Evolutionary conservation across 2,329 filamentous ascomycete species (phyloP).

Genomic region (Pestalotiopsis sp.): DNA sequence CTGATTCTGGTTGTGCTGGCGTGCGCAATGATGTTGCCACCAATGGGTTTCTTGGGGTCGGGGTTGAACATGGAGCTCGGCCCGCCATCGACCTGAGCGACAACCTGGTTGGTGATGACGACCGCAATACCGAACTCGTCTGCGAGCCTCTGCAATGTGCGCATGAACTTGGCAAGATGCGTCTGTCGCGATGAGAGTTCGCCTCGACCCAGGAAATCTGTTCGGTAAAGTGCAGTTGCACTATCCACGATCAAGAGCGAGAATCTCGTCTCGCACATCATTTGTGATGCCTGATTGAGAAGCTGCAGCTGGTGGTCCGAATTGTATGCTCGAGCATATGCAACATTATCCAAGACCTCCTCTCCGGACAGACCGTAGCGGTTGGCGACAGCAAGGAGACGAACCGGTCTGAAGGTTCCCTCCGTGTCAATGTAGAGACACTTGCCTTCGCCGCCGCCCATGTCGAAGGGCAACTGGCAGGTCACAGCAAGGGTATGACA

Average conservation of each 20-base stretch:
- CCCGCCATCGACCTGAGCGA: slow-evolving; percentile 95
- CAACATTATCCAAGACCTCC: slow-evolving; percentile 97
- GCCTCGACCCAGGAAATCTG: slow-evolving; percentile 94
- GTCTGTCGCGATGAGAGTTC: slow-evolving; percentile 94
- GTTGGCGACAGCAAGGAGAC: slow-evolving; percentile 88
- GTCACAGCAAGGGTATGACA: slow-evolving; percentile 99
- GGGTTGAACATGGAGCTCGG: slow-evolving; percentile 99
- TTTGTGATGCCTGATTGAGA: slow-evolving; percentile 90
- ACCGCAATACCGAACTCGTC: slow-evolving; percentile 95
- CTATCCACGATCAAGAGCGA: slow-evolving; percentile 95
- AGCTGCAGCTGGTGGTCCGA: slow-evolving; percentile 96
- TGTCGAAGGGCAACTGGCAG: slow-evolving; percentile 96
- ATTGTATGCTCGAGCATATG: slow-evolving; percentile 97
- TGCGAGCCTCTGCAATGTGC: slow-evolving; percentile 76
- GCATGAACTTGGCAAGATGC: slow-evolving; percentile 87
- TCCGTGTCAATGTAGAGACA: slow-evolving; percentile 99
- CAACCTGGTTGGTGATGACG: slow-evolving; percentile 98
- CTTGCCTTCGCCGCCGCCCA: slow-evolving; percentile 98
- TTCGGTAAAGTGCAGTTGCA: slow-evolving; percentile 92
- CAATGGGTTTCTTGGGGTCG: slow-evolving; percentile 98
- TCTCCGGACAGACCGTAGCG: slow-evolving; percentile 93
- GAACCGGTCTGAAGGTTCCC: slow-evolving; percentile 92
- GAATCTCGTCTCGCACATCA: slow-evolving; percentile 99
- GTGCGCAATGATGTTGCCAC: slow-evolving; percentile 98
- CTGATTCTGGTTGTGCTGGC: slow-evolving; percentile 94